phyloP scores from a whole-genome alignment of 2,329 filamentous ascomycete species.

The Aspergillus pseudonomiae region DNA sequence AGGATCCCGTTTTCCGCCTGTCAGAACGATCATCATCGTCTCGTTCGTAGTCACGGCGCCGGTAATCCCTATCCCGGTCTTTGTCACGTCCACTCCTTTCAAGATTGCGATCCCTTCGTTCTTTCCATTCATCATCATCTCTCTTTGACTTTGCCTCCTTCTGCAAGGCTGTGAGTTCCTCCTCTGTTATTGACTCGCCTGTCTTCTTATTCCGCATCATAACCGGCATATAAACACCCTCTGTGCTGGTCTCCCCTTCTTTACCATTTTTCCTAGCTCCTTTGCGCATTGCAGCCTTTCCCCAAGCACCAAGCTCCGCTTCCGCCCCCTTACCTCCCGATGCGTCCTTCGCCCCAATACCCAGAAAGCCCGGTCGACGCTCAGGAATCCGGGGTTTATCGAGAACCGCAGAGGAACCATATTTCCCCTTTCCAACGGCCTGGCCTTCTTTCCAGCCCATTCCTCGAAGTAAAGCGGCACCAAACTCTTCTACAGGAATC shows the following conservation, averaged over 20 bases:
- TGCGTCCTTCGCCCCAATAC: conserved; percentile 84
- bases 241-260: conserved; percentile 42
- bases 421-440: conserved; percentile 58
- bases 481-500: conserved; percentile 93
- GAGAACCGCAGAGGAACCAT: conserved; percentile 41
- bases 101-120: conserved; percentile 49
- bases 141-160: conserved; percentile 53
- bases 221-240: conserved; percentile 63
- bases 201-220: conserved; percentile 64
- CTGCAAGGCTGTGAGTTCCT: conserved; percentile 58
- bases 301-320: conserved; percentile 79
- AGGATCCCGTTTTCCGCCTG: conserved; percentile 43
- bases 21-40: conserved; percentile 39
- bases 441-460: conserved; percentile 90
- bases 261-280: conserved; percentile 61
- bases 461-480: conserved; percentile 81
- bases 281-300: conserved; percentile 62
- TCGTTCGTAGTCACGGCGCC: conserved; percentile 37
- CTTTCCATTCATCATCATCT: conserved; percentile 48
- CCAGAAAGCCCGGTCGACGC: conserved; percentile 77
- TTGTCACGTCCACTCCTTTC: conserved; percentile 41
- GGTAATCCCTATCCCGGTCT: conserved; percentile 37
- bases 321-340: conserved; percentile 57
- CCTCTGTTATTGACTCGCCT: conserved; percentile 64
- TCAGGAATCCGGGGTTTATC: conserved; percentile 67